Conservation (phyloP, 169 alveolate species). For the Toxoplasma gondii region DNA sequence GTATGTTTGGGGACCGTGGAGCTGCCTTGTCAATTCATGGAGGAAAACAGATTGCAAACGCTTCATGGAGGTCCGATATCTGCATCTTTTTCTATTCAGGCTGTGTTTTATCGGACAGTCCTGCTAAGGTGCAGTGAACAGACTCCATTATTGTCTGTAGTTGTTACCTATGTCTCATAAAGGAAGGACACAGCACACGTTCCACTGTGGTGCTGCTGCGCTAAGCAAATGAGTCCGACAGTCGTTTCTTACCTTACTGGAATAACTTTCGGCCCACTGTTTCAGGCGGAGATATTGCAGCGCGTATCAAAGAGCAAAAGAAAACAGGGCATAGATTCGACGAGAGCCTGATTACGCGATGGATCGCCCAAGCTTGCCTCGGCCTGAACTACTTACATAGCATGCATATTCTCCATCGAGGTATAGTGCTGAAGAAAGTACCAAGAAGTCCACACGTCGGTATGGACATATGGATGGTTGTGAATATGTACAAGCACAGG, state of each 20-base stretch:
- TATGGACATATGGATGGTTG: not conserved
- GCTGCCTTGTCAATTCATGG: no score
- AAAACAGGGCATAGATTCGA: slow-evolving; percentile 11
- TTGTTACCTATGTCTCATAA: no score
- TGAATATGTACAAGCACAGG: not conserved
- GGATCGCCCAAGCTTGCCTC: slow-evolving; percentile 86
- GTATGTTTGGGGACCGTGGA: no score
- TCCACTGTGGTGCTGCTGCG: no score
- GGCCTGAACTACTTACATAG: slow-evolving; percentile 87
- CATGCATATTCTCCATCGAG: slow-evolving; percentile 89
- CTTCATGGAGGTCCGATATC: not conserved
- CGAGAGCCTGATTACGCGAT: slow-evolving; percentile 76
- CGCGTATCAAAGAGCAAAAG: slow-evolving; percentile 46
- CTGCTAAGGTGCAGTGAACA: no score
- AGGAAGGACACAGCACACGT: no score
- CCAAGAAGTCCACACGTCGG: not conserved
- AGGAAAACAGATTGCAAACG: no score
- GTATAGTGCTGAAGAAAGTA: slow-evolving; percentile 48
- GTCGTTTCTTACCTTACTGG: no score
- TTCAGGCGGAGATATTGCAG: slow-evolving; percentile 66
- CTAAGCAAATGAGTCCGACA: no score
- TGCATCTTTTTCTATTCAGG: not conserved
- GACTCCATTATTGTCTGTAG: no score
- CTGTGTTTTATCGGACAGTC: not conserved
- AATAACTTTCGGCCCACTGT: no score